Conservation (phyloP, 169 alveolate species). For the Plasmodium yoelii region DNA sequence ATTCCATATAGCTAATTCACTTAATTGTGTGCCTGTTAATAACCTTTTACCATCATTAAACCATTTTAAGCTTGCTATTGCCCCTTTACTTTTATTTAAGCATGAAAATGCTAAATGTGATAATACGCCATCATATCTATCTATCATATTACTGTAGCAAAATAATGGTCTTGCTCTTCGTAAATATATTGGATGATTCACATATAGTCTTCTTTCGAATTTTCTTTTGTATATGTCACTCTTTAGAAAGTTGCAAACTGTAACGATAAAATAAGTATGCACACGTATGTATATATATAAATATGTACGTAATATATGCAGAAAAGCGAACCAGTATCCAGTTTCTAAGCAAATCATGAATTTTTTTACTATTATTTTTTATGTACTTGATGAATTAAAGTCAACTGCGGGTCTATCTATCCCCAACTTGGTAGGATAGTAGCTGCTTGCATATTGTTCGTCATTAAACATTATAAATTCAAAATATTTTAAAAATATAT, state of each 20-base stretch:
- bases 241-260: conserved; percentile 62
- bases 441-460: conserved; percentile 46
- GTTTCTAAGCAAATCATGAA: neutral
- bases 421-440: conserved; percentile 59
- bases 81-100: conserved; percentile 69
- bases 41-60: conserved; percentile 90
- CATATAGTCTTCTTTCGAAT: conserved; percentile 45
- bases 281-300: neutral
- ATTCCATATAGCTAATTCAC: conserved; percentile 90
- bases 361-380: neutral
- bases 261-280: neutral
- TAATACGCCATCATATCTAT: conserved; percentile 65
- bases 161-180: conserved; percentile 56
- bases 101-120: conserved; percentile 57
- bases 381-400: conserved; percentile 54
- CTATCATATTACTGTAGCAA: conserved; percentile 73
- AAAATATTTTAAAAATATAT: too few relatives aligned
- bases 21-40: conserved; percentile 91
- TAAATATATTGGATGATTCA: conserved; percentile 49
- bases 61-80: conserved; percentile 80
- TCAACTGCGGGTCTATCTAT: conserved; percentile 75
- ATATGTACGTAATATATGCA: neutral
- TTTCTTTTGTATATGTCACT: conserved; percentile 62
- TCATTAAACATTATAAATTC: conserved; percentile 40
- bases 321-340: too few relatives aligned